Base-by-base conservation (phyloP, 306 rosid species). In the Prunus campanulata region DNA sequence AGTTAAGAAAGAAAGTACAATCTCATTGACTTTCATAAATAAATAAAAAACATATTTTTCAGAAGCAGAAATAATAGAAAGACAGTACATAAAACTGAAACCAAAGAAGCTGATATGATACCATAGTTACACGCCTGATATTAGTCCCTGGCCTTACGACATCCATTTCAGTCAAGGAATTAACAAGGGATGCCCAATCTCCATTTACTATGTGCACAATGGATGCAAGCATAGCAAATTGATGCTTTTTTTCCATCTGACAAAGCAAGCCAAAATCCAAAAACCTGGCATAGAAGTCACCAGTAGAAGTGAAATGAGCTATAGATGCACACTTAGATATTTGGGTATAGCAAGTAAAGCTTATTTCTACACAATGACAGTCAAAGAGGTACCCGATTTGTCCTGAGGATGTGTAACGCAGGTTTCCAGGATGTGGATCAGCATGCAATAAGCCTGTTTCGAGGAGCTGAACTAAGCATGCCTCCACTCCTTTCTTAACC, bases 371-470 rank as follows among this genome's bases (percentile, higher is more conserved):
- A 64, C 13, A 19, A 54, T 30, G 54, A 44, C 13, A 29, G 25
- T 25, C 32, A 71, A 50, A 68, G 74, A 80, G 44, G 74, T 85
- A 94, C 98, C 97, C 93, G 76, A 94, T 77, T 86, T 94, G 84
- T 77, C 98, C 96, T 8, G 98, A 85, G 74, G 96, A 77, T 25
- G 93, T 90, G 79, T 89, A 94, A 75, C 96, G 93, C 86, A 94
- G 78, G 92, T 94, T 94, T 78, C 98, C 98, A 62, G 98, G 89
- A 82, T 94, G 98, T 74, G 97, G 98, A 90, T 94, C 98, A 75
- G 98, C 98, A 81, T 94, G 98, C 79, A 92, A 78, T 83, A 94
- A 85, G 76, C 98, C 97, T 8, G 98, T 94, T 88, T 94, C 98
- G 62, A 94, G 97, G 77, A 94, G 97, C 75, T 94, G 98, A 78